Evolutionary conservation across 2,329 filamentous ascomycete species (phyloP).

Genomic region (Alternaria dauci): DNA sequence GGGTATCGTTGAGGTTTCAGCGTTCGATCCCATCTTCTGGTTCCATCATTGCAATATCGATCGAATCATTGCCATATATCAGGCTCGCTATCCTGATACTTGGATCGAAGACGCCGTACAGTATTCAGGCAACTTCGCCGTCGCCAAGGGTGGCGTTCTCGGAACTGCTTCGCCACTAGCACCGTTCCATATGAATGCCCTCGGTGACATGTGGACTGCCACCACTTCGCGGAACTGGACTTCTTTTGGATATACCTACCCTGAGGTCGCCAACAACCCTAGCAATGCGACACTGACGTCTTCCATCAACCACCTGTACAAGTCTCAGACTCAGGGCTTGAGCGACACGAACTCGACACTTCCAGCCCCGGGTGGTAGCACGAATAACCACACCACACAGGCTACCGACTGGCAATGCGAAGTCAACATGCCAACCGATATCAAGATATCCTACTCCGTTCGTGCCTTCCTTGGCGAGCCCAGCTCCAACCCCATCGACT

Average conservation of each 20-base stretch:
- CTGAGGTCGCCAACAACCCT: constrained; percentile 37
- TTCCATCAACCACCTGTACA: constrained; percentile 40
- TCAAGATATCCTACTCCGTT: constrained; percentile 43
- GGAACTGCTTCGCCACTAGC: constrained; percentile 32
- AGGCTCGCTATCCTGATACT: constrained; percentile 44
- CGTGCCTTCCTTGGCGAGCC: constrained; percentile 44
- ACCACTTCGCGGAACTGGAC: constrained; percentile 38
- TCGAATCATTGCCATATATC: constrained; percentile 38
- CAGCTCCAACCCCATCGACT: constrained; percentile 33
- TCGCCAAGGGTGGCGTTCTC: constrained; percentile 29
- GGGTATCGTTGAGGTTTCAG: constrained; percentile 43
- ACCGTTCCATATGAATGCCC: constrained; percentile 46
- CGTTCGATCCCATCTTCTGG: constrained; percentile 47
- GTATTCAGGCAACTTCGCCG: constrained; percentile 34
- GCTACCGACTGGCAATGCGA: constrained; percentile 42
- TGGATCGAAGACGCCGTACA: constrained; percentile 38
- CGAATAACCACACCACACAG: constrained; percentile 21
- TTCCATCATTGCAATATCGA: constrained; percentile 45
- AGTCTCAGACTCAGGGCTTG: constrained; percentile 35
- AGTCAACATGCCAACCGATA: constrained; percentile 45
- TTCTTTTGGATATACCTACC: constrained; percentile 48
- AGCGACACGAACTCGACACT: constrained; percentile 29
- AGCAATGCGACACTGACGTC: constrained; percentile 39
- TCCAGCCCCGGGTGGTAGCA: constrained; percentile 8
- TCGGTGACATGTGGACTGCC: constrained; percentile 43